Evolutionary conservation across 2,329 filamentous ascomycete species (phyloP).

Genomic region (Colletotrichum agaves): DNA sequence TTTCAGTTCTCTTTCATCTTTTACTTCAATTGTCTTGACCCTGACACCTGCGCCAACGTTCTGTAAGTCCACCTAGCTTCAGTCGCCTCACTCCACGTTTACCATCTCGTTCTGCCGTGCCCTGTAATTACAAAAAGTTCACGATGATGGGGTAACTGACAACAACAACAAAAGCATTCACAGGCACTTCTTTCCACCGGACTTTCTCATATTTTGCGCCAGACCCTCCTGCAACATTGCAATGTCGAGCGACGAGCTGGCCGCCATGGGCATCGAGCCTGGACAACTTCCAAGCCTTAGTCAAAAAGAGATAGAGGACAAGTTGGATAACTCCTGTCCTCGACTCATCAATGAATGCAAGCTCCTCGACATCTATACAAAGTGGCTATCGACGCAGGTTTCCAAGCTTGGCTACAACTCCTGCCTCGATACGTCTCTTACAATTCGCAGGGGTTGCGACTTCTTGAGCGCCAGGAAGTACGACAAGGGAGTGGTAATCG

Average conservation of each 20-base stretch:
- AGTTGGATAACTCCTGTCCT: neutral
- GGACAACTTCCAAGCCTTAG: neutral
- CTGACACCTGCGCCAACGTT: too few relatives aligned
- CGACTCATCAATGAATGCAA: slow-evolving; percentile 4
- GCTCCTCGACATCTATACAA: slow-evolving; percentile 24
- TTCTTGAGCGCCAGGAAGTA: slow-evolving; percentile 31
- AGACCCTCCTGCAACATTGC: neutral
- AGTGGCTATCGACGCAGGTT: slow-evolving; percentile 20
- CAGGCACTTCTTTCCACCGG: too few relatives aligned
- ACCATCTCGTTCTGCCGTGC: too few relatives aligned
- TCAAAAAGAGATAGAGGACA: slow-evolving; percentile 12
- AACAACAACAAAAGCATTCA: too few relatives aligned
- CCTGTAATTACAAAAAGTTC: too few relatives aligned
- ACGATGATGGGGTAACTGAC: too few relatives aligned
- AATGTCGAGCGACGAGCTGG: neutral
- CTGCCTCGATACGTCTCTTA: neutral
- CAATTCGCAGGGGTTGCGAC: slow-evolving; percentile 37
- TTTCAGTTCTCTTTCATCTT: too few relatives aligned
- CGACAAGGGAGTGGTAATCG: slow-evolving; percentile 35
- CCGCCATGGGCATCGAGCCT: neutral
- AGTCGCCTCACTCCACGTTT: too few relatives aligned
- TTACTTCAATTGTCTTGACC: too few relatives aligned
- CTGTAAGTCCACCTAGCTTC: neutral
- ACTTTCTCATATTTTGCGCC: neutral
- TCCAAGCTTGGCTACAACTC: slow-evolving; percentile 1